phyloP scores from a whole-genome alignment of 176 grass and related monocot genomes.

The Hordeum vulgare region DNA sequence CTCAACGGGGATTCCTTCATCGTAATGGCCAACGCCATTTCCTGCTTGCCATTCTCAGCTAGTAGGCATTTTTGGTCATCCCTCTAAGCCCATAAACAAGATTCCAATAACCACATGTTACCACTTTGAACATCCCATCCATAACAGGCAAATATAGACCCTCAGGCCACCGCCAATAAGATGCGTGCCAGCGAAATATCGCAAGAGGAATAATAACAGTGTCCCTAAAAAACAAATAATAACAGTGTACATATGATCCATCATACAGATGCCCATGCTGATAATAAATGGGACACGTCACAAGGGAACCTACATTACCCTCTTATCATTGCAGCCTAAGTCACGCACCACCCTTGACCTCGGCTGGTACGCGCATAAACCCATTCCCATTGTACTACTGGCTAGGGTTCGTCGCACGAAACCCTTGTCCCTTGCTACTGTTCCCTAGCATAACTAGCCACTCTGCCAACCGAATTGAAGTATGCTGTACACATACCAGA shows the following conservation, averaged over 20 bases:
- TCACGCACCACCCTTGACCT: too few species aligned
- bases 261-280: neutral
- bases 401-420: neutral
- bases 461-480: neutral
- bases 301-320: neutral
- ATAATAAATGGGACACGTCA: neutral
- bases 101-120: neutral
- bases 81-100: neutral
- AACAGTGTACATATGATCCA: neutral
- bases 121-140: neutral
- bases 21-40: too few species aligned
- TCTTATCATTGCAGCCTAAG: neutral
- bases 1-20: too few species aligned
- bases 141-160: too few species aligned
- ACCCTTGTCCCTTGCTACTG: neutral
- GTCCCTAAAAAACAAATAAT: too few species aligned
- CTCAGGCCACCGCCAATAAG: neutral
- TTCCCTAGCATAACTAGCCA: neutral
- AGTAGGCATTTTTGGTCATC: too few species aligned
- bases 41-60: too few species aligned
- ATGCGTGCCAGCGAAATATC: neutral
- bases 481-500: neutral
- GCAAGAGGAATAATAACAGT: neutral
- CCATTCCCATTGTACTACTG: neutral
- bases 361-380: neutral